Evolutionary conservation across 2,329 filamentous ascomycete genomes (phyloP), one percentile per base, ranked within the genome.

Genomic region (Trichocomaceae sp.): DNA sequence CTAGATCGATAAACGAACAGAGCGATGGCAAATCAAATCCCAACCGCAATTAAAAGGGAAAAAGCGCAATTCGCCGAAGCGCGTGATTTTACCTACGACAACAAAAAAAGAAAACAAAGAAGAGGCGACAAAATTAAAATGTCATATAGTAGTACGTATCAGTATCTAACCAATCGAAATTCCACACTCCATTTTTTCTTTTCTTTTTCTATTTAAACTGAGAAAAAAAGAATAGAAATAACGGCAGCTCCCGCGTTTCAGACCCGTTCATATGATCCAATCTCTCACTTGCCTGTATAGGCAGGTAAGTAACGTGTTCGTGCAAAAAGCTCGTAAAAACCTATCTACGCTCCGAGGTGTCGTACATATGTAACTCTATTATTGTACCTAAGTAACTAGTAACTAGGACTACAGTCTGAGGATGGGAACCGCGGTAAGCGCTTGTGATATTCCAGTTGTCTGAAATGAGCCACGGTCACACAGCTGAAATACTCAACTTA

Each of bases 381-480:
- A n/a, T n/a, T n/a, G n/a, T n/a, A n/a, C n/a, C n/a, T n/a, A n/a
- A n/a, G n/a, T n/a, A n/a, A n/a, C n/a, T n/a, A n/a, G n/a, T n/a
- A n/a, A n/a, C n/a, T n/a, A n/a, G n/a, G n/a, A n/a, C n/a, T n/a
- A n/a, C n/a, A n/a, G n/a, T n/a, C n/a, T n/a, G n/a, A n/a, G n/a
- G n/a, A 33, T n/a, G 15, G 46, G 46, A 33, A 39, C 53, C 47
- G 53, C 53, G 53, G 39, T 41, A 55, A 55, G 53, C 53, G 52
- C 47, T 22, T 19, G 31, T 35, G 31, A 35, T 35, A 15, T 13
- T 35, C 23, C 8, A 26, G 23, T 4, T 26, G 23, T 26, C n/a
- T 29, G 26, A 29, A 10, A 8, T 29, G 26, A 29, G 26, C 26
- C 26, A 29, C 10, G 26, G 26, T 3, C 26, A 5, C 5, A 29